These are phyloP conservation scores for Trypanosoma boissoni DNA, from an alignment of 208 protist species.

Conservation along the genomic window DNA sequence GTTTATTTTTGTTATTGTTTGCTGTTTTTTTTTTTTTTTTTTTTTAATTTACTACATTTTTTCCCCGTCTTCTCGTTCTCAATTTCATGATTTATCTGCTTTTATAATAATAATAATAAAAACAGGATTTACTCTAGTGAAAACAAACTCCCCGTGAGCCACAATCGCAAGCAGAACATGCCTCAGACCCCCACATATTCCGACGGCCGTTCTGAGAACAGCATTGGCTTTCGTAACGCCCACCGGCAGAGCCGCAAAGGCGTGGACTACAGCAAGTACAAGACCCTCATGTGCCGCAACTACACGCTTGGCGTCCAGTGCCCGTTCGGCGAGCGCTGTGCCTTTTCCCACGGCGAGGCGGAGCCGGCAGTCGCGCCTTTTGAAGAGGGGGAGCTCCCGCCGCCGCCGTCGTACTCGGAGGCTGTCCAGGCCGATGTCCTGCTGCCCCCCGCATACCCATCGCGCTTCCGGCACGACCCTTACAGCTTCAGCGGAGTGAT, in stretches of 20 bases:
- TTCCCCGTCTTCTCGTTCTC: background rate
- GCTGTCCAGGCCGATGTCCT: conserved; percentile 47
- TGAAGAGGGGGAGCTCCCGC: conserved; percentile 26
- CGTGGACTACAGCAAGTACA: conserved; percentile 84
- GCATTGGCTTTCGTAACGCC: conserved; percentile 20
- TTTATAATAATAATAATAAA: too few species aligned
- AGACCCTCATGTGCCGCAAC: conserved; percentile 88
- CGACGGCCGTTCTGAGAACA: conserved; percentile 26
- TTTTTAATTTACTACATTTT: conserved; percentile 1
- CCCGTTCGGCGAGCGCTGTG: conserved; percentile 80
- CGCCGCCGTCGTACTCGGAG: conserved; percentile 67
- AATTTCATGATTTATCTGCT: conserved; percentile 2
- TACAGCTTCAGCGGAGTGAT: conserved; percentile 72
- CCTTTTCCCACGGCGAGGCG: conserved; percentile 80
- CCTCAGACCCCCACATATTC: conserved; percentile 21
- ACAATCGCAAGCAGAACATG: too few species aligned
- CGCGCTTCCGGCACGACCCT: conserved; percentile 83
- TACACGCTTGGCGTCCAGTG: conserved; percentile 60
- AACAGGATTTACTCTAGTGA: too few species aligned
- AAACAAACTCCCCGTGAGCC: too few species aligned
- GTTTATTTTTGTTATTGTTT: conserved; percentile 6
- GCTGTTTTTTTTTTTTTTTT: conserved; percentile 6
- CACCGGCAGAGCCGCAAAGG: conserved; percentile 39
- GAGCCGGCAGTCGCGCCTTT: conserved; percentile 21
- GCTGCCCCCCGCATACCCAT: conserved; percentile 66